Conservation (phyloP, 176 grass and related monocot species). For the Eremochloa ophiuroides region DNA sequence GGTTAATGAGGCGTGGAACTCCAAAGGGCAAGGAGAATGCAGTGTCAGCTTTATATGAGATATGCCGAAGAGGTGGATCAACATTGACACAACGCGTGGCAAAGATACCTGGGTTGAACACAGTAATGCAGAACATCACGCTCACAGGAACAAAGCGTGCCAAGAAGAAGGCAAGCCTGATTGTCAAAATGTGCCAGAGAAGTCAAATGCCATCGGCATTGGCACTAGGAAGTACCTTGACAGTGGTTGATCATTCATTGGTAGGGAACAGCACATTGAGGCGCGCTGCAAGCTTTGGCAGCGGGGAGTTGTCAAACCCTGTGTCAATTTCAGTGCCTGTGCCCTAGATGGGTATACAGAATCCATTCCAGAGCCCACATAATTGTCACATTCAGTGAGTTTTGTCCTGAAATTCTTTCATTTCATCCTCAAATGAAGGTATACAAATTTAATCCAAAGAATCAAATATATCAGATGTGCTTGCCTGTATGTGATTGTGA, state of each 20-base stretch:
- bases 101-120: slow-evolving; percentile 50
- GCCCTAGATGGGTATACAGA: slow-evolving; percentile 50
- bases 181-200: slow-evolving; percentile 79
- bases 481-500: slow-evolving; percentile 34
- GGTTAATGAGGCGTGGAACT: slow-evolving; percentile 77
- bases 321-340: slow-evolving; percentile 71
- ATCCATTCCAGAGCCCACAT: slow-evolving; percentile 25
- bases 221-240: slow-evolving; percentile 45
- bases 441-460: slow-evolving; percentile 56
- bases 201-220: slow-evolving; percentile 42
- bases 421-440: slow-evolving; percentile 50
- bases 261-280: slow-evolving; percentile 55
- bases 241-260: slow-evolving; percentile 43
- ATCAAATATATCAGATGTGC: slow-evolving; percentile 28
- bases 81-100: slow-evolving; percentile 54
- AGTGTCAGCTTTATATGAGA: slow-evolving; percentile 86
- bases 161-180: slow-evolving; percentile 75
- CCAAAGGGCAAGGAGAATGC: slow-evolving; percentile 97
- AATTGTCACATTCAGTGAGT: slow-evolving; percentile 32
- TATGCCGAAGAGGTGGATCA: slow-evolving; percentile 65
- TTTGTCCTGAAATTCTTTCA: slow-evolving; percentile 59
- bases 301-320: slow-evolving; percentile 58
- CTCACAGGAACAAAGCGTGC: slow-evolving; percentile 82
- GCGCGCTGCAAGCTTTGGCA: slow-evolving; percentile 41
- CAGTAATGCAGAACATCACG: slow-evolving; percentile 59